These are phyloP conservation scores for Saturnispora sanitii DNA, from an alignment of 805 yeast species.

Conservation along the genomic window DNA sequence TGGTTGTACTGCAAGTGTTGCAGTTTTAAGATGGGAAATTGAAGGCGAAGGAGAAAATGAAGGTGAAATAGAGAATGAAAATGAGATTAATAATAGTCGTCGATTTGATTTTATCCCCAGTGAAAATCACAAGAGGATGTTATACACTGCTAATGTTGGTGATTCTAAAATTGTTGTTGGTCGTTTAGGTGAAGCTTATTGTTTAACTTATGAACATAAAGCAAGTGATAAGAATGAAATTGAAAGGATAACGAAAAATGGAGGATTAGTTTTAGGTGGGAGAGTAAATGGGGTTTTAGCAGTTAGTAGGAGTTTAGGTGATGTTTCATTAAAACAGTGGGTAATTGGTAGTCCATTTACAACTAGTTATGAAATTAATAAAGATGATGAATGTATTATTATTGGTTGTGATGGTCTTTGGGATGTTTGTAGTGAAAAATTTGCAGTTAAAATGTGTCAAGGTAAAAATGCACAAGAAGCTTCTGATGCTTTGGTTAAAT, in stretches of 20 bases:
- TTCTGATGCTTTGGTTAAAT: constrained; percentile 53
- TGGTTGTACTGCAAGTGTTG: constrained; percentile 95
- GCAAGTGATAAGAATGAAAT: constrained; percentile 76
- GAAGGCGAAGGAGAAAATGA: constrained; percentile 19
- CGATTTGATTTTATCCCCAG: constrained; percentile 36
- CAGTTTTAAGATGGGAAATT: constrained; percentile 77
- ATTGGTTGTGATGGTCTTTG: constrained; percentile 95
- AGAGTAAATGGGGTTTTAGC: constrained; percentile 95
- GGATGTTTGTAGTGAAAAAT: constrained; percentile 85
- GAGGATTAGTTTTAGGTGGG: constrained; percentile 82
- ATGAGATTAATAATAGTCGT: background rate
- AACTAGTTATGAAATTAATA: constrained; percentile 66
- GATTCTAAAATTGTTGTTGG: constrained; percentile 79
- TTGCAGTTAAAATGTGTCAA: constrained; percentile 65
- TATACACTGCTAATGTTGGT: constrained; percentile 92
- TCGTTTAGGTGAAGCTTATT: constrained; percentile 61
- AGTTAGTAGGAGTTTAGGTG: constrained; percentile 89
- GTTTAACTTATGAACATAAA: constrained; percentile 89
- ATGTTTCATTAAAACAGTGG: constrained; percentile 78
- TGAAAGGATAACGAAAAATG: constrained; percentile 61
- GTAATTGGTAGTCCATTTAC: constrained; percentile 91
- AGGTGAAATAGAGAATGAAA: background rate
- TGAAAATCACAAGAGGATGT: constrained; percentile 51
- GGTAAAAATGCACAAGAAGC: constrained; percentile 49
- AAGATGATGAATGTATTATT: constrained; percentile 67